Base-by-base conservation (phyloP, 2,329 filamentous ascomycete genomes). In the Lachnellula suecica region DNA sequence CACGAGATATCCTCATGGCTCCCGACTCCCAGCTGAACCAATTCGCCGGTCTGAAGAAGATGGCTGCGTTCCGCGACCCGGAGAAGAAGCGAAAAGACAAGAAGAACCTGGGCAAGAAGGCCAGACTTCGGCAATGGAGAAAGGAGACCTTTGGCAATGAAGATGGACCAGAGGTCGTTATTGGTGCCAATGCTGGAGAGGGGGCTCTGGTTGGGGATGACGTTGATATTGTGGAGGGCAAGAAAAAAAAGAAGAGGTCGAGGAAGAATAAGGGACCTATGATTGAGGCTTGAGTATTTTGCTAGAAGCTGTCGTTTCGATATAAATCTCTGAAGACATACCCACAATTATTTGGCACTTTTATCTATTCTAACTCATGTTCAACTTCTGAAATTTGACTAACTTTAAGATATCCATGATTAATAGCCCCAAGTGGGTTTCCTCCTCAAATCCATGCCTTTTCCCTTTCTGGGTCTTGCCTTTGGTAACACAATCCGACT, bases 41-140 rank as follows among this genome's bases (percentile, higher is more conserved):
- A 59, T 99, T 88, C 66, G 93, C 87, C 4, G 93, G 94, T 6
- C 76, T 99, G 65, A 99, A 99, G 80, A 97, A 97, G 74, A 82
- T 97, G 54, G 92, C 93, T 4, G 79, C 89, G 4, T 99, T 94
- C 76, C 82, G 94, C 51, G 92, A 97, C 68, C 76, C 79, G 3
- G 89, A 92, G 64, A 94, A 95, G 80, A 97, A 97, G 79, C 79
- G 81, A 61, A 88, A 87, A 64, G 94, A 99, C 67, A 84, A 85
- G 74, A 96, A 96, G 78, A 81, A 83, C 63, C 79, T 97, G 25
- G 88, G 90, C 59, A 99, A 97, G 82, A 97, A 97, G 75, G 90
- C 89, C 7, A 81, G 93, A 19, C 76, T 99, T 55, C 79, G 91
- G 66, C 83, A 97, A 73, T 99, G 94, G 94, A 83, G 84, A 45